Evolutionary conservation across 306 rosid species (phyloP), one percentile per base, ranked within the genome.

Genomic region (Malus asiatica): DNA sequence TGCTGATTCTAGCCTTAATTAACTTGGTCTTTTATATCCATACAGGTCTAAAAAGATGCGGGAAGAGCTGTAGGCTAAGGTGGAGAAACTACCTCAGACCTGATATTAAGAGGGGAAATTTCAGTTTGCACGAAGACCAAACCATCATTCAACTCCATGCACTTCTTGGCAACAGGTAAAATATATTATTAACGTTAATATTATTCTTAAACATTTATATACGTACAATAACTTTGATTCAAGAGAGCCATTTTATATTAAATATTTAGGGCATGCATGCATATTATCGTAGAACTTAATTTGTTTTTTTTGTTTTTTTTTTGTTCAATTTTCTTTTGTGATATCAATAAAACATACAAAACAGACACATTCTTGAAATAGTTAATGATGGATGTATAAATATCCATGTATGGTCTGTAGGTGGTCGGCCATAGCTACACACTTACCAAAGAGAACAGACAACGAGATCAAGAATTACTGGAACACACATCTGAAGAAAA

Each of bases 381-480:
- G 42, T 38, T 14, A 33, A 35, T 38, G 42, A 8, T 38, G 42
- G 42, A 16, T 51, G 18, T 2, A 51, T 51, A 16, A 48, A 51
- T 51, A 51, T 51, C 55, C 8, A 5, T 16, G 20, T 51, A 19
- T 33, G 2, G n/a, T 3, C 18, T 48, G 10, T 46, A 77, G 80
- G 62, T 77, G 80, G 80, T 77, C 80, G 19, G 27, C 75, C 23
- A 77, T 77, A 69, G 69, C 80, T 58, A 48, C 61, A 18, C 67
- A 77, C 70, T 70, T 77, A 25, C 75, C 80, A 8, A n/a, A 23
- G 27, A 77, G 80, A 32, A 77, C 80, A 8, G 80, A 77, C 52
- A 77, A 77, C 27, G 80, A 77, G 52, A 35, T 77, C 48, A 77
- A 77, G 75, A 77, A 69, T 30, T 77, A 77, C 80, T 77, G 80